phyloP scores from a whole-genome alignment of 805 yeast genomes.

The Spathaspora gorwiae region DNA sequence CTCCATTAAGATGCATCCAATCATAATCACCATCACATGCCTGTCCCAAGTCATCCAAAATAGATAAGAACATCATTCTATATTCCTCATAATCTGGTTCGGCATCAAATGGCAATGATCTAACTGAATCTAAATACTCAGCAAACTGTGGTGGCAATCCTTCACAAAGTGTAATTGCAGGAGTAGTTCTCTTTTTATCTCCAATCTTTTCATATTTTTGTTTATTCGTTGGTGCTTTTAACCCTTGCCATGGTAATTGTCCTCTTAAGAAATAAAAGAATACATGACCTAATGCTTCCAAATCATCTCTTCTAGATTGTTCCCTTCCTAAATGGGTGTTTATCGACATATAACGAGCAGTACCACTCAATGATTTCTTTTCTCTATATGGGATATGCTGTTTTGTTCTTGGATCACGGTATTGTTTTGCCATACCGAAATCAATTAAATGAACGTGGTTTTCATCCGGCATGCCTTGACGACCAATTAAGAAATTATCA shows the following conservation, averaged over 20 bases:
- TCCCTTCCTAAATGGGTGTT: conserved; percentile 85
- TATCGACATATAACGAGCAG: conserved; percentile 84
- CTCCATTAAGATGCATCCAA: conserved; percentile 77
- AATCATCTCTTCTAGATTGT: conserved; percentile 78
- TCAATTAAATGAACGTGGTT: conserved; percentile 72
- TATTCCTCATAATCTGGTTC: conserved; percentile 74
- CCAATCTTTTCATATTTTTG: conserved; percentile 81
- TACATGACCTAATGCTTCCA: conserved; percentile 79
- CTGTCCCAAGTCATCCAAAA: conserved; percentile 54
- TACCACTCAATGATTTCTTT: conserved; percentile 74
- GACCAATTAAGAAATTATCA: conserved; percentile 72
- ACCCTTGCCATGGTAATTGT: conserved; percentile 86
- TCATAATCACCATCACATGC: conserved; percentile 67
- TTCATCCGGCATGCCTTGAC: conserved; percentile 54
- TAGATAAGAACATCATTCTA: conserved; percentile 55
- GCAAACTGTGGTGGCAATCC: conserved; percentile 72
- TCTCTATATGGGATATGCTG: conserved; percentile 82
- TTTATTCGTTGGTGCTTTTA: conserved; percentile 82
- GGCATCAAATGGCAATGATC: conserved; percentile 70
- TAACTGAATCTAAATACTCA: conserved; percentile 64
- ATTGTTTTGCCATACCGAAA: conserved; percentile 86
- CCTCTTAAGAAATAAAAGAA: conserved; percentile 76
- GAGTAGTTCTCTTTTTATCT: conserved; percentile 68
- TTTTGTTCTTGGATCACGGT: conserved; percentile 73
- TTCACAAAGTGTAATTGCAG: conserved; percentile 56